Evolutionary conservation across 2,329 filamentous ascomycete genomes (phyloP).

Genomic region (Calonectria pseudoturangicola): DNA sequence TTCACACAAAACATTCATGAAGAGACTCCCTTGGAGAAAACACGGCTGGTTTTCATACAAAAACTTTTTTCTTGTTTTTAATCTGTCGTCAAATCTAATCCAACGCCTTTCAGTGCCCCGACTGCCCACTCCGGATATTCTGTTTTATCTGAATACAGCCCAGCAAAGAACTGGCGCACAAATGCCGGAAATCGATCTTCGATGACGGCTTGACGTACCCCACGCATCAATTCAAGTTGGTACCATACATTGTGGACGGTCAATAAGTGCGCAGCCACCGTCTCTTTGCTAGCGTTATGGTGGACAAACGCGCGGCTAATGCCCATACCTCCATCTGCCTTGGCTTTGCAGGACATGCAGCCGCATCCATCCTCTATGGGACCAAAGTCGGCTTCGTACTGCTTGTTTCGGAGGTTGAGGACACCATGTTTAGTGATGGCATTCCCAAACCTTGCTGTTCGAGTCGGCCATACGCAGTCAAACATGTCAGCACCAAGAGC

Average conservation of each 20-base stretch:
- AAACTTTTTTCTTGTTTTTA: constrained; percentile 40
- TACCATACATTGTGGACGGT: constrained; percentile 98
- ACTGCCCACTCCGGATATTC: constrained; percentile 90
- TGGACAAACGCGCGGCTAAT: constrained; percentile 93
- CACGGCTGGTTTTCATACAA: not conserved
- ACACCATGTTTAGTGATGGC: constrained; percentile 88
- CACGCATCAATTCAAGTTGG: constrained; percentile 87
- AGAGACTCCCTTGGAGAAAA: constrained; percentile 11
- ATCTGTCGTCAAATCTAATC: constrained; percentile 75
- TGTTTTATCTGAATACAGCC: constrained; percentile 78
- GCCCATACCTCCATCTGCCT: constrained; percentile 81
- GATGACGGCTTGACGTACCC: constrained; percentile 84
- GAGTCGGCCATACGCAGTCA: constrained; percentile 98
- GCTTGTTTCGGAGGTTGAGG: constrained; percentile 87
- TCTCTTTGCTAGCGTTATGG: constrained; percentile 95
- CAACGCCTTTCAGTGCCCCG: constrained; percentile 84
- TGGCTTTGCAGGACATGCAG: constrained; percentile 84
- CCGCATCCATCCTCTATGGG: constrained; percentile 89
- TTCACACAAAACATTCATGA: constrained; percentile 28
- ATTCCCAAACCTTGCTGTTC: constrained; percentile 96
- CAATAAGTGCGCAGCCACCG: constrained; percentile 87
- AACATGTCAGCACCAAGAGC: constrained; percentile 99
- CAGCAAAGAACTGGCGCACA: constrained; percentile 84
- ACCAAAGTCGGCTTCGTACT: constrained; percentile 85
- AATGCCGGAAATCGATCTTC: constrained; percentile 88